These are phyloP conservation scores for Arthrobotrys megalospora DNA, from an alignment of 2,329 filamentous ascomycete species.

Conservation along the genomic window DNA sequence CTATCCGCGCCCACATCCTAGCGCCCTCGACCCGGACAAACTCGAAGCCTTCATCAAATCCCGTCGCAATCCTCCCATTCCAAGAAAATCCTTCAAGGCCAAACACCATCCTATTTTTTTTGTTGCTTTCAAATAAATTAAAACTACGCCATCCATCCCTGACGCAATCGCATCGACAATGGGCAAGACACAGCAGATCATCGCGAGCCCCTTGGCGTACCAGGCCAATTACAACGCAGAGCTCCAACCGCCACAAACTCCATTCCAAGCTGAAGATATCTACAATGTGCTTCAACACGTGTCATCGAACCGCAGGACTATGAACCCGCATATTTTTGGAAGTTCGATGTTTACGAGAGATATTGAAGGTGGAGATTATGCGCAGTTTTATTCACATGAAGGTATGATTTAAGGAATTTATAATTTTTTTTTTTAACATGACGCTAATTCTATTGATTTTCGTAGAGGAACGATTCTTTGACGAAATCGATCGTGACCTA, in stretches of 20 bases:
- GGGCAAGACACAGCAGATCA: slow-evolving; percentile 17
- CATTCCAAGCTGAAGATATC: slow-evolving; percentile 49
- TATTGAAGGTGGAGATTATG: slow-evolving; percentile 1
- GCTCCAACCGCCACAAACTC: not conserved
- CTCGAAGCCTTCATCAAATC: too few relatives aligned
- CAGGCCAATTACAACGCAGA: slow-evolving; percentile 4
- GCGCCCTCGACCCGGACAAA: too few relatives aligned
- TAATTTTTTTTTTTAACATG: not conserved
- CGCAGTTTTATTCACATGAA: slow-evolving; percentile 11
- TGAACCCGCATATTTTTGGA: slow-evolving; percentile 52
- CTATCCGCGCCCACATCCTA: too few relatives aligned
- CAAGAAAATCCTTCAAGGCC: not conserved
- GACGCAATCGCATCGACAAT: not conserved
- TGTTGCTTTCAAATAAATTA: not conserved
- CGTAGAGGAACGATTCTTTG: slow-evolving; percentile 27
- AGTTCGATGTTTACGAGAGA: slow-evolving; percentile 51
- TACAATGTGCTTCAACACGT: slow-evolving; percentile 44
- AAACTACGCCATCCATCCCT: not conserved
- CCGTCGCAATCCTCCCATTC: not conserved
- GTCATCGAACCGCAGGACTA: slow-evolving; percentile 38
- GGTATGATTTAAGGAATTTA: slow-evolving; percentile 3
- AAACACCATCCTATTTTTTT: not conserved
- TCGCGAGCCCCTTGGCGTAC: not conserved
- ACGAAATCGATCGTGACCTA: slow-evolving; percentile 34
- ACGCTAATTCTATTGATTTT: not conserved